Conservation (phyloP, 768 basidiomycete species). For the Boletus pseudo-olivaceus region DNA sequence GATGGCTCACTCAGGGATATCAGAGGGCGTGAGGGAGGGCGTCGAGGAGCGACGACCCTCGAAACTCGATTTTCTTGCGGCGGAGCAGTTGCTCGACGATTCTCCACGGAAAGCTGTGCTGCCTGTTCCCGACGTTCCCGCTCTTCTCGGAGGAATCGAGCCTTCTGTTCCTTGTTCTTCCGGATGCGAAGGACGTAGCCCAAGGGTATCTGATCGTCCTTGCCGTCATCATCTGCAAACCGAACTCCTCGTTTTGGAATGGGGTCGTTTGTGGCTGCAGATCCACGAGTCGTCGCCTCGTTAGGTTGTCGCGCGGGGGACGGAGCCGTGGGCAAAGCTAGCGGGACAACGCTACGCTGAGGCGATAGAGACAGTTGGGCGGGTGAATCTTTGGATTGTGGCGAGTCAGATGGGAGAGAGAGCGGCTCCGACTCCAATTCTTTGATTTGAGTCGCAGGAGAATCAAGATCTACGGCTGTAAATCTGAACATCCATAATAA, state of each 20-base stretch:
- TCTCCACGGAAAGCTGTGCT: constrained; percentile 28
- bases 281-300: constrained; percentile 5
- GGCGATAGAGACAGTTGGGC: not conserved
- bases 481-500: constrained; percentile 11
- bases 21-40: constrained; percentile 11
- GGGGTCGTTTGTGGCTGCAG: constrained; percentile 7
- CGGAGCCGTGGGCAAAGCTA: not conserved
- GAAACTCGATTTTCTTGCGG: constrained; percentile 11
- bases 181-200: constrained; percentile 67
- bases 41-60: constrained; percentile 17
- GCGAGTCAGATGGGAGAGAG: not conserved
- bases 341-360: not conserved
- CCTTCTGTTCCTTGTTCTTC: constrained; percentile 72
- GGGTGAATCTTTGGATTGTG: constrained; percentile 4
- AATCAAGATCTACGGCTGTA: constrained; percentile 20
- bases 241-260: constrained; percentile 51
- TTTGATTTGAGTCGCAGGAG: constrained; percentile 12
- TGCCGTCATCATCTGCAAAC: constrained; percentile 58
- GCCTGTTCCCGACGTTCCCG: constrained; percentile 49
- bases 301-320: constrained; percentile 1
- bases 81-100: constrained; percentile 19
- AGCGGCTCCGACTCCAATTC: constrained; percentile 1
- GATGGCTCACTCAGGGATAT: constrained; percentile 12
- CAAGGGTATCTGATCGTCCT: constrained; percentile 66
- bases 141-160: constrained; percentile 59